Percentiles rank a stretch among this genome's conserved stretches.
Conservation (phyloP, 192 early-diverging fungal species). For the Geranomyces variabilis region DNA sequence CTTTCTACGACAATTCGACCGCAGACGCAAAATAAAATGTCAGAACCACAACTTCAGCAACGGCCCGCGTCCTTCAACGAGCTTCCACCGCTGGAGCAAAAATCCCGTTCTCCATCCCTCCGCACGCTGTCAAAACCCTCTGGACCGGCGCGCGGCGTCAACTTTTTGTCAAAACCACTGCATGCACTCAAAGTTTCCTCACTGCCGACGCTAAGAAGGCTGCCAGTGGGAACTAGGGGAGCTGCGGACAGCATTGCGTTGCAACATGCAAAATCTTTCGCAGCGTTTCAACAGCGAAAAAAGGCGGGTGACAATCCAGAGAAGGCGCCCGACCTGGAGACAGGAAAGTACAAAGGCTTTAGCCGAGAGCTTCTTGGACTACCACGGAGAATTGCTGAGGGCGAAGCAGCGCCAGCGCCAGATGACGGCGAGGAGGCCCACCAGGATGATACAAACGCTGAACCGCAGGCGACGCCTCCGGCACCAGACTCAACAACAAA, state of each 20-base stretch:
- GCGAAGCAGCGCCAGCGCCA: neutral
- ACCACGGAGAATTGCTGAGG: neutral
- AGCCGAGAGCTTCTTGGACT: constrained; percentile 7
- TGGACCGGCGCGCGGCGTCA: neutral
- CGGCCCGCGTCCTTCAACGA: neutral
- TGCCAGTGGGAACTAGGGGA: neutral
- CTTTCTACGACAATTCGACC: too few species aligned
- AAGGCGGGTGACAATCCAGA: too few species aligned
- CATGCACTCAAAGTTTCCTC: neutral
- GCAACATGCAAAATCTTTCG: neutral
- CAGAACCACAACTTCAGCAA: constrained; percentile 7
- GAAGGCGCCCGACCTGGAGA: neutral
- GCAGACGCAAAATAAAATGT: neutral
- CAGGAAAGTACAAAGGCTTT: neutral
- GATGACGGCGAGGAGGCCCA: neutral
- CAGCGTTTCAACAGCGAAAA: neutral
- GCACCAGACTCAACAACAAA: neutral
- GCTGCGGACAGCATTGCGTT: neutral
- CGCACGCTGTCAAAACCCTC: neutral
- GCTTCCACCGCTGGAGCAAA: neutral
- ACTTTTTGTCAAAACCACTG: neutral
- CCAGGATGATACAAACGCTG: neutral
- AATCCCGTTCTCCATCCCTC: constrained; percentile 1
- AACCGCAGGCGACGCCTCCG: neutral
- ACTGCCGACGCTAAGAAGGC: neutral